Evolutionary conservation across 345 rosid species (phyloP), one percentile per base, ranked within the genome.

Genomic region (Syzygium aromaticum): DNA sequence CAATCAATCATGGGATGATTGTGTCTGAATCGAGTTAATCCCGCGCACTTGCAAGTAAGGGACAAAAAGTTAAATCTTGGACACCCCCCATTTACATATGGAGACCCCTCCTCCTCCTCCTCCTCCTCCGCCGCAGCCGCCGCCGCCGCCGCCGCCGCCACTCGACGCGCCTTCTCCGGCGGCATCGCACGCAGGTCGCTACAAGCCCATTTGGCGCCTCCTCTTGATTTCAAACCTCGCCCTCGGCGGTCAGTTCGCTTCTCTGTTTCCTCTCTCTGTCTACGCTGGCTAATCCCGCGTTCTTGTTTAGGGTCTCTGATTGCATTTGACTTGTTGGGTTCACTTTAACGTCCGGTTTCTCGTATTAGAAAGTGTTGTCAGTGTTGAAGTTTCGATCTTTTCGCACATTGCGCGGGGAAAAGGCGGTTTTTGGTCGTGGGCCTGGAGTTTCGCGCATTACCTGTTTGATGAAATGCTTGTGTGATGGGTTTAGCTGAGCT

Each of bases 211-310:
- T 21, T 94, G 97, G 98, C 94, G 99, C 53, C 51, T 90, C 86
- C 89, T 95, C 86, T 87, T 96, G 93, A 92, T 95, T 86, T 92
- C 91, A 80, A 95, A 96, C 90, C 88, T 96, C 82, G 99, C 93
- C 54, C 92, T 96, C 84, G 98, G 94, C 90, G 98, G 98, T 96
- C 53, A 12, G 91, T 54, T 80, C 40, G 61, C 51, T 46, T 5
- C 54, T 19, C 40, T 46, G 25, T 52, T 19, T 51, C 43, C 43
- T 25, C 51, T 21, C 9, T 51, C 21, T 80, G 11, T 51, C 80
- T 11, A 5, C 46, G 3, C 53, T 85, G 11, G n/a, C 53, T 38
- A 77, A 16, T 82, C 28, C 84, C 16, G 30, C 51, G 14, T 84
- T 84, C 27, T 28, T 30, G 46, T 0, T 40, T 28, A 5, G 46